Conservation (phyloP, 2,329 filamentous ascomycete genomes). For the Graphium sp. region DNA sequence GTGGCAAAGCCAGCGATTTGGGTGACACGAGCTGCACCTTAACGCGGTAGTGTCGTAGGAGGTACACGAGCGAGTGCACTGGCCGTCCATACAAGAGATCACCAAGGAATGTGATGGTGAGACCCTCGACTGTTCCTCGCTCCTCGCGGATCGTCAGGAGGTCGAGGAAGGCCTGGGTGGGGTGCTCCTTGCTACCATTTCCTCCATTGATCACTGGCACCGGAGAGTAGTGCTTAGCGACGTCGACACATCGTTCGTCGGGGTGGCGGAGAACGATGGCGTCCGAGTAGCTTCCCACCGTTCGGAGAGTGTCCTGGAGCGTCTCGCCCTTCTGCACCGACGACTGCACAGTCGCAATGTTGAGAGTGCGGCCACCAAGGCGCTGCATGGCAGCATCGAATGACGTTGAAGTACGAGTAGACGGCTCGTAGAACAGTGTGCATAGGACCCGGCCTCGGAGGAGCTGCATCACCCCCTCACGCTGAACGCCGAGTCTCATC, state of each 20-base stretch:
- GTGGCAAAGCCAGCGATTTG: conserved; percentile 58
- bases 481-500: conserved; percentile 90
- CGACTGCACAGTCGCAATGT: conserved; percentile 67
- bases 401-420: conserved; percentile 83
- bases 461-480: conserved; percentile 74
- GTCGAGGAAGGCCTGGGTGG: conserved; percentile 92
- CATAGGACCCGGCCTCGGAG: conserved; percentile 75
- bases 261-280: conserved; percentile 94
- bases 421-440: conserved; percentile 96
- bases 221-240: conserved; percentile 71
- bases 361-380: conserved; percentile 72
- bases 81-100: conserved; percentile 87
- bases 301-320: conserved; percentile 84
- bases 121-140: conserved; percentile 81
- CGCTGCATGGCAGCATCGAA: conserved; percentile 99
- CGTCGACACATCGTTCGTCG: conserved; percentile 60
- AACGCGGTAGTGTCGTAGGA: conserved; percentile 91
- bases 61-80: conserved; percentile 86
- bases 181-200: conserved; percentile 90
- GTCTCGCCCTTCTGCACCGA: conserved; percentile 90
- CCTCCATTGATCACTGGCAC: conserved; percentile 95
- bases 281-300: conserved; percentile 84
- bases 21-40: conserved; percentile 85
- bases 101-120: conserved; percentile 91
- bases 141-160: conserved; percentile 98